A percentile compares a stretch with the other conserved stretches of the same genome.
These are phyloP conservation scores for Gossypium raimondii DNA, from an alignment of 345 rosid genomes.

Conservation along the genomic window DNA sequence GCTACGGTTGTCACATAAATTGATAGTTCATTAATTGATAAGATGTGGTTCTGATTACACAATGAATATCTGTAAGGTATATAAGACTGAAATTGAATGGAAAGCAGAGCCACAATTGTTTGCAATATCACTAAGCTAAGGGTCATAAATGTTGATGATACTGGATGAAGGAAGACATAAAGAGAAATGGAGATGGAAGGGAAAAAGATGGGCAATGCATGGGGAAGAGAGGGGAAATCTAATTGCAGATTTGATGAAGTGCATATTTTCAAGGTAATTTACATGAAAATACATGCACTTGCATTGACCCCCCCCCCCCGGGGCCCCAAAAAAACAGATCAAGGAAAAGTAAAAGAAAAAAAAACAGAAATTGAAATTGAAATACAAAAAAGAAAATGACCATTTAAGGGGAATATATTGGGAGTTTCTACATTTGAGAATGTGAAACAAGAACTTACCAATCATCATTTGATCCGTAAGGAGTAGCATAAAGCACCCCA, in stretches of 20 bases:
- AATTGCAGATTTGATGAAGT: background rate
- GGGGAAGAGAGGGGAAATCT: background rate
- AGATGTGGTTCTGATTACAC: background rate
- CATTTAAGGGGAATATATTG: background rate
- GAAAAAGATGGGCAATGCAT: background rate
- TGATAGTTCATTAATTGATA: background rate
- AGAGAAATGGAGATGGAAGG: background rate
- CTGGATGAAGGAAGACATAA: background rate
- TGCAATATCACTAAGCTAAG: background rate
- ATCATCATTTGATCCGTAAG: conserved; percentile 93
- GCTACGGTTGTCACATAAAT: background rate
- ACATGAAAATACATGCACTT: background rate
- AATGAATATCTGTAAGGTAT: background rate
- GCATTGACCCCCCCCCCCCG: background rate
- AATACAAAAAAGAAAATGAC: background rate
- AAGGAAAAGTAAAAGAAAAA: background rate
- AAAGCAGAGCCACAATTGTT: background rate
- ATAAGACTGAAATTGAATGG: background rate
- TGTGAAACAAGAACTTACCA: conserved; percentile 45
- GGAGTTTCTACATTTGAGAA: background rate
- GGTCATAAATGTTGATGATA: background rate
- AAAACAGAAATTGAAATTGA: background rate
- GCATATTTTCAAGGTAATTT: background rate
- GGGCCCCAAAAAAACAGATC: background rate
- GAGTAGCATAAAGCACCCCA: conserved; percentile 82